phyloP scores from a whole-genome alignment of 331 rosid species.

The Pyracantha coccinea region DNA sequence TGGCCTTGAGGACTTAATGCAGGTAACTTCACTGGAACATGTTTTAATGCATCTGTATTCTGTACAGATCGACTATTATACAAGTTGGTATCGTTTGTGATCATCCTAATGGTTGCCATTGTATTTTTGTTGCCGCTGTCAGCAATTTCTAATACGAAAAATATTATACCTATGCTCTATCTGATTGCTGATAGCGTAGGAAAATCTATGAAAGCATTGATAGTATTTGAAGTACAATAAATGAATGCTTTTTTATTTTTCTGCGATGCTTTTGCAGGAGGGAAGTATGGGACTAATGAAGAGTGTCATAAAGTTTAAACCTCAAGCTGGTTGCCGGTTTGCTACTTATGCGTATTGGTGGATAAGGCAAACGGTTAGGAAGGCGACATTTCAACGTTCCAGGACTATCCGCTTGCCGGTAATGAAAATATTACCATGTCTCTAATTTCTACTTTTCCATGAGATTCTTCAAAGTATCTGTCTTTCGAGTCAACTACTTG shows the following conservation, averaged over 20 bases:
- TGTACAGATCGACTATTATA: background rate
- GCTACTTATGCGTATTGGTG: constrained; percentile 77
- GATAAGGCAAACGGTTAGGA: constrained; percentile 71
- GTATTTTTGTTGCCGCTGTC: no score
- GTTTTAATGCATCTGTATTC: background rate
- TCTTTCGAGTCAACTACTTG: background rate
- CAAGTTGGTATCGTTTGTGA: background rate
- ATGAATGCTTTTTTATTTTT: background rate
- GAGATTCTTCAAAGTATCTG: background rate
- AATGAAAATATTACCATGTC: constrained; percentile 10
- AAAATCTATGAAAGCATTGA: background rate
- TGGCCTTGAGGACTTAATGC: constrained; percentile 66
- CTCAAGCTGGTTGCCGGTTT: constrained; percentile 70
- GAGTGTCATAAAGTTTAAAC: constrained; percentile 72
- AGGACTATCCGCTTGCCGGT: constrained; percentile 86
- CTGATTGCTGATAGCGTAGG: background rate
- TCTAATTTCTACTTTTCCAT: constrained; percentile 3
- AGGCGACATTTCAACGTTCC: constrained; percentile 66
- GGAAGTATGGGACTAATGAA: constrained; percentile 85
- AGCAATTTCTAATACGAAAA: background rate
- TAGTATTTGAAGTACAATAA: background rate
- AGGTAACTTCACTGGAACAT: constrained; percentile 31
- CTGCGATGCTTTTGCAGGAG: constrained; percentile 35
- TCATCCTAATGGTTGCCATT: background rate
- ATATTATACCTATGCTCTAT: background rate